A percentile compares a stretch with the other conserved stretches of the same genome.
Conservation (phyloP, 192 early-diverging fungal species). For the Podila verticillata region DNA sequence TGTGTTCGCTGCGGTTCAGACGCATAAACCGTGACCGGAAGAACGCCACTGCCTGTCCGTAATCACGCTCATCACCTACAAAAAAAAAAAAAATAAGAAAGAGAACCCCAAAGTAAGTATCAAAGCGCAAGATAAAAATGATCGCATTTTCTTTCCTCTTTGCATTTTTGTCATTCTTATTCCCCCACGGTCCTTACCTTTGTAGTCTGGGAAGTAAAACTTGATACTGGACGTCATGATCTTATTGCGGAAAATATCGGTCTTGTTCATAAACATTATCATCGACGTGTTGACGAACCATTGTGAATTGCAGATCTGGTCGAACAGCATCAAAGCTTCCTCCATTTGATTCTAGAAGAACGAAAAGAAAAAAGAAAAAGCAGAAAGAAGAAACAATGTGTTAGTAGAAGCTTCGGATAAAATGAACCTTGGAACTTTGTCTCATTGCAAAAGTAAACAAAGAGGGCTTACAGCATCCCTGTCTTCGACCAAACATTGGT, state of each 20-base stretch:
- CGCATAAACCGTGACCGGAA: slow-evolving; percentile 57
- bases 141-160: no score
- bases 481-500: slow-evolving; percentile 67
- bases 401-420: background rate
- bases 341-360: slow-evolving; percentile 64
- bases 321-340: slow-evolving; percentile 67
- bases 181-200: slow-evolving; percentile 56
- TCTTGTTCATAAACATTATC: slow-evolving; percentile 72
- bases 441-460: background rate
- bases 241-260: slow-evolving; percentile 67
- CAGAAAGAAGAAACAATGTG: slow-evolving; percentile 5
- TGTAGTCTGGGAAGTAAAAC: slow-evolving; percentile 64
- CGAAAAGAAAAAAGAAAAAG: background rate
- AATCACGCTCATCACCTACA: slow-evolving; percentile 34
- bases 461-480: slow-evolving; percentile 50
- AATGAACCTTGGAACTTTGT: background rate
- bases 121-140: no score
- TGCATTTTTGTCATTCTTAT: background rate
- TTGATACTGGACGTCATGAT: slow-evolving; percentile 56
- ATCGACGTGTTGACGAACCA: slow-evolving; percentile 70
- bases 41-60: slow-evolving; percentile 45
- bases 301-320: slow-evolving; percentile 68
- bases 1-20: slow-evolving; percentile 54
- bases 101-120: background rate
- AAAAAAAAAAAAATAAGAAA: background rate